Evolutionary conservation across 2,329 filamentous ascomycete species (phyloP).

Genomic region (Macrophomina phaseolina): DNA sequence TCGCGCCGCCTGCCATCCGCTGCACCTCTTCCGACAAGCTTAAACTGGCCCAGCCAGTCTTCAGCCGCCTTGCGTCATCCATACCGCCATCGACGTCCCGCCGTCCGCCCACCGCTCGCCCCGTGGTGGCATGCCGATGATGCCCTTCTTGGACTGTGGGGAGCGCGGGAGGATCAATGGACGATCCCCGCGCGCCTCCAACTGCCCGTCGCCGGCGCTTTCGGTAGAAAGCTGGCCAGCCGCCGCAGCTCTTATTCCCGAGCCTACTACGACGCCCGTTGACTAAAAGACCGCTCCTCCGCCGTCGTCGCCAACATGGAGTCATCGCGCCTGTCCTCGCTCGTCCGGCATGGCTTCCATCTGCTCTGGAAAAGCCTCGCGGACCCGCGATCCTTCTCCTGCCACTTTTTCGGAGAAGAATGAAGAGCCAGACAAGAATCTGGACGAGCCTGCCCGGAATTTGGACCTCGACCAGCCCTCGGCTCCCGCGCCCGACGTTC

Average conservation of each 20-base stretch:
- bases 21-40: background rate
- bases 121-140: background rate
- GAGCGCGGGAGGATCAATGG: constrained; percentile 13
- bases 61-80: background rate
- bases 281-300: constrained; percentile 12
- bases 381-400: constrained; percentile 1
- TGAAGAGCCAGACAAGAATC: constrained; percentile 4
- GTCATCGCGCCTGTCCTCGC: background rate
- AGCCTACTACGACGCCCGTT: background rate
- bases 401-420: constrained; percentile 8
- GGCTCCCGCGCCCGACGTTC: constrained; percentile 31
- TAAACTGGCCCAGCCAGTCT: background rate
- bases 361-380: background rate
- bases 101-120: background rate
- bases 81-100: background rate
- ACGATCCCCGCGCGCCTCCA: constrained; percentile 1
- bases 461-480: background rate
- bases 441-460: constrained; percentile 15
- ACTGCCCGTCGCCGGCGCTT: background rate
- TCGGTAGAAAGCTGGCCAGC: no score
- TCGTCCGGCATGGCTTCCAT: background rate
- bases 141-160: constrained; percentile 18
- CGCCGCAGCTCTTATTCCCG: constrained; percentile 10
- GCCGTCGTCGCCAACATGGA: constrained; percentile 8
- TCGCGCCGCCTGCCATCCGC: no score